phyloP scores from a whole-genome alignment of 1,284 basidiomycete species.

The Porogramme epimiltina region DNA sequence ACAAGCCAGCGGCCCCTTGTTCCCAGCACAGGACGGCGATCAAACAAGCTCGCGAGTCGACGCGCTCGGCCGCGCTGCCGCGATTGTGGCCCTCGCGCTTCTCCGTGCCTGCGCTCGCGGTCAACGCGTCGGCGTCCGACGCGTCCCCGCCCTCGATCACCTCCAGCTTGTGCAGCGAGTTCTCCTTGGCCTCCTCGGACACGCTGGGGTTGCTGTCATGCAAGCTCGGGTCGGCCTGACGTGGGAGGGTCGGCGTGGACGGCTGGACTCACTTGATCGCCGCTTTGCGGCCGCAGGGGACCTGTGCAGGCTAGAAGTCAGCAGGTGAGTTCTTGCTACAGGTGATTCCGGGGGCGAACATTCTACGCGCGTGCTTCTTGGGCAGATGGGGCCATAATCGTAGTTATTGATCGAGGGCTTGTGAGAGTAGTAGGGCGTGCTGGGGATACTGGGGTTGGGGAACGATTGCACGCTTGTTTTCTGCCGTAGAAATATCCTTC shows the following conservation, averaged over 20 bases:
- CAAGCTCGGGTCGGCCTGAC: background rate
- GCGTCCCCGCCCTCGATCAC: constrained; percentile 31
- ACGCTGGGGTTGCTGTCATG: constrained; percentile 37
- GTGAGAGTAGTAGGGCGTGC: too few relatives aligned
- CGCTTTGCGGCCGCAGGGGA: constrained; percentile 28
- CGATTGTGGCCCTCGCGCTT: constrained; percentile 14
- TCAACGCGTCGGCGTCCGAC: constrained; percentile 16
- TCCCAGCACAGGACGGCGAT: too few relatives aligned
- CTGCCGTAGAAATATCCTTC: too few relatives aligned
- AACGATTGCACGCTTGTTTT: too few relatives aligned
- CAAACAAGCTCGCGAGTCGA: background rate
- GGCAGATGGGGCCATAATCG: too few relatives aligned
- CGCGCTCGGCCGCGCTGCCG: constrained; percentile 4
- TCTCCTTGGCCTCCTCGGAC: constrained; percentile 44
- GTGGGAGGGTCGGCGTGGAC: background rate
- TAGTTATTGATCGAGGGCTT: too few relatives aligned
- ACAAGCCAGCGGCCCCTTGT: too few relatives aligned
- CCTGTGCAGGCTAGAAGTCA: background rate
- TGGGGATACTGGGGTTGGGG: too few relatives aligned
- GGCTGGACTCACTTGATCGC: constrained; percentile 24
- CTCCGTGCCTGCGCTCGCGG: constrained; percentile 14
- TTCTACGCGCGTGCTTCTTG: constrained; percentile 14
- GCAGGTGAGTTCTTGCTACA: too few relatives aligned
- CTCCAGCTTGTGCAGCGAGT: constrained; percentile 38
- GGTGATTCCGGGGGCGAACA: background rate